Evolutionary conservation across 2,329 filamentous ascomycete genomes (phyloP).

Genomic region (Rhynchosporium agropyri): DNA sequence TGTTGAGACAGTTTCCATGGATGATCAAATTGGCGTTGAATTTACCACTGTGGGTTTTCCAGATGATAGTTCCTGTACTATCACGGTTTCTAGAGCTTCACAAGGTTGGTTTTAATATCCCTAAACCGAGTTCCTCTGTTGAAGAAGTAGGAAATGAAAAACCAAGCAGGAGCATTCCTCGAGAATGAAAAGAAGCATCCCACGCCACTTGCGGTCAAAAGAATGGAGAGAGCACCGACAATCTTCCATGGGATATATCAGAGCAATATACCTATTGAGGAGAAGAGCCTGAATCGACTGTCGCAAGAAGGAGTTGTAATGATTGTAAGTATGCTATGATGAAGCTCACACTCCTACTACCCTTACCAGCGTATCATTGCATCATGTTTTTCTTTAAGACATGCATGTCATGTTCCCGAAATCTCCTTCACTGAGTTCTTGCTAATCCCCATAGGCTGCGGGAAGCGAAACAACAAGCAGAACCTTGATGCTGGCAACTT

Average conservation of each 20-base stretch:
- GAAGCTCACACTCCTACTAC: too few relatives aligned
- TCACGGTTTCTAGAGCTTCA: conserved; percentile 17
- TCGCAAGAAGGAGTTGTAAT: conserved; percentile 42
- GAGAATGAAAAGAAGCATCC: conserved; percentile 20
- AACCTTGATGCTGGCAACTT: conserved; percentile 42
- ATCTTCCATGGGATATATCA: conserved; percentile 33
- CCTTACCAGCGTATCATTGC: too few relatives aligned
- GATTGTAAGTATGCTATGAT: conserved; percentile 15
- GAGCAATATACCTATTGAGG: conserved; percentile 38
- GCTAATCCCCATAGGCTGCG: conserved; percentile 27
- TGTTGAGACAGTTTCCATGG: conserved; percentile 24
- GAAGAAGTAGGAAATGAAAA: conserved; percentile 19
- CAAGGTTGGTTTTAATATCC: conserved; percentile 16
- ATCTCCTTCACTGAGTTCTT: too few relatives aligned
- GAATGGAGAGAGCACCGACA: conserved; percentile 23
- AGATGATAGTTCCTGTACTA: conserved; percentile 31
- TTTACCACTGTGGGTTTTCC: conserved; percentile 22
- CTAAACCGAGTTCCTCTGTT: conserved; percentile 11
- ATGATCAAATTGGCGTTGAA: conserved; percentile 17
- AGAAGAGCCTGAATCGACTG: conserved; percentile 42
- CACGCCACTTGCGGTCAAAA: conserved; percentile 12
- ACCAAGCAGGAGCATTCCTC: conserved; percentile 15
- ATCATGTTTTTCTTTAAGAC: too few relatives aligned
- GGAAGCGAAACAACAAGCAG: conserved; percentile 45
- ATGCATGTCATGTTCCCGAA: too few relatives aligned